Evolutionary conservation across 2,329 filamentous ascomycete species (phyloP), one percentile per base, ranked within the genome.

Genomic region (Cladosporium velox): DNA sequence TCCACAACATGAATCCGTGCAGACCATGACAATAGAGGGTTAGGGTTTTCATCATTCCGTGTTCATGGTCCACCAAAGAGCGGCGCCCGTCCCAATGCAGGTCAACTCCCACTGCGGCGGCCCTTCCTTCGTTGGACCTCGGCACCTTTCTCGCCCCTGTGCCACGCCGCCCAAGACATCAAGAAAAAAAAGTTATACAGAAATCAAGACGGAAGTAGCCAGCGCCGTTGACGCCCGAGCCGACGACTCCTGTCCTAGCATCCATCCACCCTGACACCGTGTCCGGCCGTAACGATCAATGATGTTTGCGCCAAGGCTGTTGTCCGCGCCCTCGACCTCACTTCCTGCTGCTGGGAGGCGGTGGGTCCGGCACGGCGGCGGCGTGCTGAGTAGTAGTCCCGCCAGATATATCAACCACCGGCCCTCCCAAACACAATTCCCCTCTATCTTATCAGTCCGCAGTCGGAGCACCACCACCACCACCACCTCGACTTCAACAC

Each of bases 391-490:
- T 61, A 54, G 51, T 64, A 54, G 60, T 35, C 49, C 26, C 47
- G 60, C 47, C 44, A 24, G 15, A 14, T 64, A 64, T 64, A 64
- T 64, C 61, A 64, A 44, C n/a, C 44, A 41, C 44, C 44, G 59
- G 28, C 59, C 44, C 59, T 35, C 32, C 24, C 61, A 47, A 7
- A 30, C 52, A 55, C 52, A 21, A 35, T 64, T 55, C 24, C 51
- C 61, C 26, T 64, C 51, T 55, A 47, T 64, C 61, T 57, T 64
- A 57, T 63, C 61, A 64, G 51, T 28, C 51, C 61, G 61, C 61
- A 44, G 41, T 34, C 61, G 35, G 44, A 64, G 61, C 61, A 64
- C 51, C 34, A 59, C n/a, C 61, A 64, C 51, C 34, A 59, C n/a
- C 52, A 55, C 26, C 52, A 57, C 8, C 44, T 51, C 59, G 3